phyloP scores from a whole-genome alignment of 345 rosid genomes.

The Moricandia arvensis region DNA sequence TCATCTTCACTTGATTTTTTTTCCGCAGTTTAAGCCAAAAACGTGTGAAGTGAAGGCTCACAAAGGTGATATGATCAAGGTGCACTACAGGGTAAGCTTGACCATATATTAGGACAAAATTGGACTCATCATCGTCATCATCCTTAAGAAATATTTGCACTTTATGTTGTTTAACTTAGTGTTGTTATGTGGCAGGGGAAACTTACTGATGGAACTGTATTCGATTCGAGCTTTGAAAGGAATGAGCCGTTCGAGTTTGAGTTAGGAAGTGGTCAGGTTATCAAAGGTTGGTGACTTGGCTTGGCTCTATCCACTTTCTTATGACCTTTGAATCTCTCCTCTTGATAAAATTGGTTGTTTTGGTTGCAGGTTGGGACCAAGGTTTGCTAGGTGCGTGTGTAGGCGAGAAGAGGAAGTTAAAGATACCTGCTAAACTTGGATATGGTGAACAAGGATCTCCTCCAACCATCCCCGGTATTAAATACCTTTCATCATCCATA shows the following conservation, averaged over 20 bases:
- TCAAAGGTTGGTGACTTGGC: constrained; percentile 55
- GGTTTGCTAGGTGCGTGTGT: constrained; percentile 84
- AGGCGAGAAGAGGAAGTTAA: constrained; percentile 88
- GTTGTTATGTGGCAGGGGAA: constrained; percentile 59
- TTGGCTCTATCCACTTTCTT: background rate
- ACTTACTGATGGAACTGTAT: constrained; percentile 92
- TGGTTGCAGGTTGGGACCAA: constrained; percentile 87
- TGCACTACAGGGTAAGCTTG: constrained; percentile 79
- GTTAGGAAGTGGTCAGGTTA: constrained; percentile 91
- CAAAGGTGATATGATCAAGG: constrained; percentile 85
- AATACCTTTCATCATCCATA: background rate
- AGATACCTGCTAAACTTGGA: constrained; percentile 92
- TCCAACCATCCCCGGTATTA: constrained; percentile 85
- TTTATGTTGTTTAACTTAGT: background rate
- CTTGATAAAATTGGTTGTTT: background rate
- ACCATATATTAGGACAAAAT: background rate
- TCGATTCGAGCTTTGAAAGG: constrained; percentile 96
- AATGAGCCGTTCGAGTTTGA: constrained; percentile 91
- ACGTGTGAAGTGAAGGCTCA: constrained; percentile 81
- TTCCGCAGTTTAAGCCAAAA: constrained; percentile 59
- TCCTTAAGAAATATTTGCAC: background rate
- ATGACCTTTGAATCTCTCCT: background rate
- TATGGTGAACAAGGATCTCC: constrained; percentile 93
- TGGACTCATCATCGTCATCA: background rate
- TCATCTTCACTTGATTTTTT: background rate